A percentile compares a stretch with the other conserved stretches of the same genome.
phyloP scores from a whole-genome alignment of 108 stramenopile species.

The Schizochytrium sp. region DNA sequence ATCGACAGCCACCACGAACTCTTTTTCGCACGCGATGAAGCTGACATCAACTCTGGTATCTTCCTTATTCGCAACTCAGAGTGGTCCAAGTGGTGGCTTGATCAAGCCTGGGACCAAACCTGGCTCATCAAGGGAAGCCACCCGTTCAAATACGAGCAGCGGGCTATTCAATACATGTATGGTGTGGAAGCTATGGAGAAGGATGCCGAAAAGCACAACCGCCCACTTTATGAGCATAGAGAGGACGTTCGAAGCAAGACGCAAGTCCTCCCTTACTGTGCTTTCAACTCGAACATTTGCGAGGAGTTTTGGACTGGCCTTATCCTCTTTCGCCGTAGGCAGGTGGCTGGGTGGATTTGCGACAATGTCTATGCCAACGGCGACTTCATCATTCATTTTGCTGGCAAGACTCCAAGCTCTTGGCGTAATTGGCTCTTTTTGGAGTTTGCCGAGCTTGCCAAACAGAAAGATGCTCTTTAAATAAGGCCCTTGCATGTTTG shows the following conservation, averaged over 20 bases:
- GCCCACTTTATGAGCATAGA: not conserved
- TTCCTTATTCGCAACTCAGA: not conserved
- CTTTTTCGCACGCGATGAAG: not conserved
- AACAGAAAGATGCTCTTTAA: not conserved
- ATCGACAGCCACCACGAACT: not conserved
- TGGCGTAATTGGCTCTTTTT: not conserved
- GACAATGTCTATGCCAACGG: constrained; percentile 14
- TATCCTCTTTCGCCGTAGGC: not conserved
- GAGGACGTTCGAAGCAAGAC: not conserved
- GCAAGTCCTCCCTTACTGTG: not conserved
- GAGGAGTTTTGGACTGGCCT: not conserved
- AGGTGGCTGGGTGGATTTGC: not conserved
- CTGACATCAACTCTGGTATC: not conserved
- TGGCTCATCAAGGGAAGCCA: constrained; percentile 6
- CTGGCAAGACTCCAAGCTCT: not conserved
- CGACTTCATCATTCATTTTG: constrained; percentile 32
- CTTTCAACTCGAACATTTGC: constrained; percentile 34
- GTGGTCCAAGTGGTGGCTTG: constrained; percentile 26
- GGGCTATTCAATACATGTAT: constrained; percentile 6
- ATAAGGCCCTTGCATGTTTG: not conserved
- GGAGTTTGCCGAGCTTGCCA: not conserved
- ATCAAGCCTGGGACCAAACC: not conserved
- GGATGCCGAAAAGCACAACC: not conserved
- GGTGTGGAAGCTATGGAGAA: not conserved
- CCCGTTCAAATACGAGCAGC: constrained; percentile 13